A percentile compares a stretch with the other conserved stretches of the same genome.
phyloP scores from a whole-genome alignment of 768 basidiomycete species.

The Xanthoconium stramineum region DNA sequence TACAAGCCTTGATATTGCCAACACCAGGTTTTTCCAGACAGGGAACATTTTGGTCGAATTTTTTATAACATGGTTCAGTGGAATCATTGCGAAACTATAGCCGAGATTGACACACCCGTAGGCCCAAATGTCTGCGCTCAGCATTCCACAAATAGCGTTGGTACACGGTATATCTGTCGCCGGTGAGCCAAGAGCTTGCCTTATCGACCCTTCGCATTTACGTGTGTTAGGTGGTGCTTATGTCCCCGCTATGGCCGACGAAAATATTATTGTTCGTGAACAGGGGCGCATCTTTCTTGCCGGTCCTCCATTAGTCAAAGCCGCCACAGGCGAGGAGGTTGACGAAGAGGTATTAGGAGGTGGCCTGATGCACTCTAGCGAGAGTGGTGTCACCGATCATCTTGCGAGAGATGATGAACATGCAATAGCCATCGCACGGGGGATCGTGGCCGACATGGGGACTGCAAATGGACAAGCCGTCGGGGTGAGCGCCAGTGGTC shows the following conservation, averaged over 20 bases:
- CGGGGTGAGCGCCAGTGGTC: slow-evolving; percentile 42
- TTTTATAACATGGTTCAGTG: slow-evolving; percentile 89
- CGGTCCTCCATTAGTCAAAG: slow-evolving; percentile 91
- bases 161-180: slow-evolving; percentile 96
- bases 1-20: not conserved
- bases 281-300: slow-evolving; percentile 94
- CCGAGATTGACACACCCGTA: slow-evolving; percentile 30
- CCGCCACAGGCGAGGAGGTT: slow-evolving; percentile 89
- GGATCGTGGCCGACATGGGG: slow-evolving; percentile 77
- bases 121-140: slow-evolving; percentile 91
- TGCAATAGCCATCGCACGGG: slow-evolving; percentile 75
- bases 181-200: slow-evolving; percentile 36
- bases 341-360: slow-evolving; percentile 92
- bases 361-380: slow-evolving; percentile 86
- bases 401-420: slow-evolving; percentile 84
- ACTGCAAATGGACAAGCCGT: slow-evolving; percentile 48
- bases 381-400: slow-evolving; percentile 90
- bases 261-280: slow-evolving; percentile 86
- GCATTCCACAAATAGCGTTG: slow-evolving; percentile 88
- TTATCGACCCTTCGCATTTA: slow-evolving; percentile 2
- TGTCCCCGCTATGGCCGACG: slow-evolving; percentile 96
- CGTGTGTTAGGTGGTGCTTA: slow-evolving; percentile 71
- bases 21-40: slow-evolving; percentile 80
- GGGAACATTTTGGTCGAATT: slow-evolving; percentile 92
- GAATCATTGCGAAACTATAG: not conserved